Evolutionary conservation across 495 filamentous ascomycete genomes (phyloP).

Genomic region (Penicillium roqueforti): DNA sequence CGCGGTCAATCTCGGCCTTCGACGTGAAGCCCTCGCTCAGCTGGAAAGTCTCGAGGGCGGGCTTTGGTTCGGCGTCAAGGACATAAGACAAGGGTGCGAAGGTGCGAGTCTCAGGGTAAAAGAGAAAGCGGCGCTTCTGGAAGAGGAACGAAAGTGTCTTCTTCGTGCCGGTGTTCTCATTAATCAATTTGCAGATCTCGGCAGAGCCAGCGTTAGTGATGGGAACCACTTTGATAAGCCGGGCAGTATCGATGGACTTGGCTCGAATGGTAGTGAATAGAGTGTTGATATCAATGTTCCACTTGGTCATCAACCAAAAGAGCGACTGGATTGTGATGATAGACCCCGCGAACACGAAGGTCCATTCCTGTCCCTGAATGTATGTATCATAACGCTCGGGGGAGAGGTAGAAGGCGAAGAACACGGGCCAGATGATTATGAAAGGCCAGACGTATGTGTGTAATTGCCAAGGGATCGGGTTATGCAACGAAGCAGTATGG

Average conservation of each 20-base stretch:
- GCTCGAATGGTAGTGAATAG: constrained; percentile 75
- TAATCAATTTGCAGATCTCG: constrained; percentile 77
- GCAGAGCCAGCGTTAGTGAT: constrained; percentile 81
- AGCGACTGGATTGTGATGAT: constrained; percentile 87
- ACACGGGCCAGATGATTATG: constrained; percentile 81
- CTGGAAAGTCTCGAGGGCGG: constrained; percentile 71
- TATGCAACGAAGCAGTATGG: constrained; percentile 78
- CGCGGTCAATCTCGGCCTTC: constrained; percentile 64
- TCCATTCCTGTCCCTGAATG: constrained; percentile 90
- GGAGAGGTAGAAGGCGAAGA: constrained; percentile 80
- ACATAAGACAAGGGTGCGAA: constrained; percentile 83
- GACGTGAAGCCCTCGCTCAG: constrained; percentile 65
- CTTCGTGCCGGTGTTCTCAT: constrained; percentile 68
- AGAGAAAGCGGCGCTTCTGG: constrained; percentile 96
- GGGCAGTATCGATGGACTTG: constrained; percentile 68
- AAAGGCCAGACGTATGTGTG: constrained; percentile 95
- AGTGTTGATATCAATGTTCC: constrained; percentile 83
- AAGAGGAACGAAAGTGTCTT: constrained; percentile 86
- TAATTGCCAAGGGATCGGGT: constrained; percentile 73
- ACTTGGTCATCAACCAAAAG: constrained; percentile 93
- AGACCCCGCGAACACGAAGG: constrained; percentile 83
- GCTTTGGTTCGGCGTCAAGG: constrained; percentile 80
- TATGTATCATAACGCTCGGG: constrained; percentile 81
- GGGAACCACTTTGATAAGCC: constrained; percentile 90
- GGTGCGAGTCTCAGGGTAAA: constrained; percentile 57